phyloP scores from a whole-genome alignment of 169 alveolate species.

The Plasmodium vinckei region DNA sequence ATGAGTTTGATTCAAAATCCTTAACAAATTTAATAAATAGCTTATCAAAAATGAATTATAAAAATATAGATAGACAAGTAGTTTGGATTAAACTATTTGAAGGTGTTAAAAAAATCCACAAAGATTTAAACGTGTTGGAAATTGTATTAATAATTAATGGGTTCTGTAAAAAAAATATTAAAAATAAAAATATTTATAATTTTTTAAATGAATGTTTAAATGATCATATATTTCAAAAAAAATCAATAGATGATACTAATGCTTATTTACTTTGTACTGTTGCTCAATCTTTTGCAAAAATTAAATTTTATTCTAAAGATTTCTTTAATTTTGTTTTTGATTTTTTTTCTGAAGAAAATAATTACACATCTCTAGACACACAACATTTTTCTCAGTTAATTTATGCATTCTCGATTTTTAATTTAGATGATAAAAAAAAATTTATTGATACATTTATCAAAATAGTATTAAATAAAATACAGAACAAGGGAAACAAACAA shows the following conservation, averaged over 20 bases:
- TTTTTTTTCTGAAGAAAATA: slow-evolving; percentile 32
- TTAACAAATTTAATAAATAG: slow-evolving; percentile 55
- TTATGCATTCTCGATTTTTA: slow-evolving; percentile 41
- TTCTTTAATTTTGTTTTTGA: slow-evolving; percentile 31
- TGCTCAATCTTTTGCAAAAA: slow-evolving; percentile 46
- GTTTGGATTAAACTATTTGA: slow-evolving; percentile 53
- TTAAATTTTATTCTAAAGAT: slow-evolving; percentile 28
- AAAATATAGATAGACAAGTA: slow-evolving; percentile 39
- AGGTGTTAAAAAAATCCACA: slow-evolving; percentile 42
- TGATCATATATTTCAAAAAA: slow-evolving; percentile 33
- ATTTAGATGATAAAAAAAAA: slow-evolving; percentile 5
- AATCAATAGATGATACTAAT: slow-evolving; percentile 34
- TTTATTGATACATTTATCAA: slow-evolving; percentile 30
- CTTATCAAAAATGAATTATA: slow-evolving; percentile 57
- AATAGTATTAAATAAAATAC: slow-evolving; percentile 21
- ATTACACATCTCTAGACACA: slow-evolving; percentile 53
- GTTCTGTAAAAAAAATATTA: slow-evolving; percentile 50
- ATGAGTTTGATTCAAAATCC: slow-evolving; percentile 68
- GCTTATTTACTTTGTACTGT: slow-evolving; percentile 54
- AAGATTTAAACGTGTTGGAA: slow-evolving; percentile 61
- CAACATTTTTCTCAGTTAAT: slow-evolving; percentile 72
- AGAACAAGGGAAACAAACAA: background rate
- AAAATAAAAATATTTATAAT: slow-evolving; percentile 32
- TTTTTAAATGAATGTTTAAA: slow-evolving; percentile 30
- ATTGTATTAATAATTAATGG: slow-evolving; percentile 46